Percentiles rank a stretch among this genome's conserved stretches.
Conservation (phyloP, 2,329 filamentous ascomycete genomes). For the Endocalyx cinctus region DNA sequence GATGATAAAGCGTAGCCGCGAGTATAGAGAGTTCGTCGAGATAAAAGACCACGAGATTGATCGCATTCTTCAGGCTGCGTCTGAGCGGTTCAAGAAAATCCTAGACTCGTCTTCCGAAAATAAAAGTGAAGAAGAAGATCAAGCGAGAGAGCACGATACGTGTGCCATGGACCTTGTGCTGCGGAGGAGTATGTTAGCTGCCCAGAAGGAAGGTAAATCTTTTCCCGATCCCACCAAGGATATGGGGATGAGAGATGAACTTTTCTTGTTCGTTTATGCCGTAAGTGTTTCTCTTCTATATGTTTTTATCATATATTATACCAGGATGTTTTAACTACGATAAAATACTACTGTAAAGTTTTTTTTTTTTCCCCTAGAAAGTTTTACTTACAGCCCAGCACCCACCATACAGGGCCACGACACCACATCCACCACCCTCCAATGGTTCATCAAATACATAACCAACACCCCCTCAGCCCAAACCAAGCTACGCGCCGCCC, state of each 20-base stretch:
- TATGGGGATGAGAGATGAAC: slow-evolving; percentile 21
- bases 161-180: slow-evolving; percentile 33
- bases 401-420: slow-evolving; percentile 42
- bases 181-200: slow-evolving; percentile 25
- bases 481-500: slow-evolving; percentile 24
- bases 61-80: slow-evolving; percentile 16
- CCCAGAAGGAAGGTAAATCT: slow-evolving; percentile 26
- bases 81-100: slow-evolving; percentile 13
- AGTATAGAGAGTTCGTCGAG: slow-evolving; percentile 14
- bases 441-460: slow-evolving; percentile 36
- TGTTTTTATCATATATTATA: neutral
- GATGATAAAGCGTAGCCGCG: slow-evolving; percentile 6
- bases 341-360: slow-evolving; percentile 28
- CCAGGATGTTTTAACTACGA: neutral
- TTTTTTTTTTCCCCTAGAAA: slow-evolving; percentile 15
- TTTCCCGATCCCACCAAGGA: slow-evolving; percentile 18
- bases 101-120: slow-evolving; percentile 13
- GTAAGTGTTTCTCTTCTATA: slow-evolving; percentile 14
- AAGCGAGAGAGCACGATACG: slow-evolving; percentile 22
- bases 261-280: slow-evolving; percentile 16
- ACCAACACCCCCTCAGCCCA: slow-evolving; percentile 29
- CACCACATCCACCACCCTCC: slow-evolving; percentile 36
- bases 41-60: slow-evolving; percentile 16
- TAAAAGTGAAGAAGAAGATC: too few species aligned
- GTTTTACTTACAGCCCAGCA: too few species aligned